Base-by-base conservation (phyloP, 2,329 filamentous ascomycete species). In the Verticillium isaacii region DNA sequence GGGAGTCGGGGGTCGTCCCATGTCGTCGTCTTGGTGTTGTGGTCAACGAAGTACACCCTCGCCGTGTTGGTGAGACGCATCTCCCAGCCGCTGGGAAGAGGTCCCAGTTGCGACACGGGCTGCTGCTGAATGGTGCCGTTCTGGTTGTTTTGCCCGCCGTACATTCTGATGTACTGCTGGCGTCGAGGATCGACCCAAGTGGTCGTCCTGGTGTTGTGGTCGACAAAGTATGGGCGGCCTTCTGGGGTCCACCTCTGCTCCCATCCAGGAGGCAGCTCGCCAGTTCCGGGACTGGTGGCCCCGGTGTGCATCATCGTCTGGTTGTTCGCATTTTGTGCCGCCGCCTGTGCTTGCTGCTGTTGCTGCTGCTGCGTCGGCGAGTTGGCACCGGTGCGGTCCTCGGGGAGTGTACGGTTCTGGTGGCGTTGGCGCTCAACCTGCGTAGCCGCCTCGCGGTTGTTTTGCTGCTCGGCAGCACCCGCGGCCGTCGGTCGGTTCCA, bases 11-110 rank as follows among this genome's bases (percentile, higher is more conserved):
- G 95, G 72, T 99, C 95, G 72, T 99, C 95, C 95, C 95, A 99
- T 1, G 95, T 99, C 3, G 95, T 99, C 0, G 95, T 99, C 82
- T 99, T 99, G 55, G 95, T 99, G 79, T 99, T 99, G 80, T 99
- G 95, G 72, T 99, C 95, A 55, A 99, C 95, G 75, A 99, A 99
- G 78, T 99, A 99, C 17, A 99, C 95, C 63, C 95, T 86, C 32
- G 95, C 95, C 15, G 95, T 99, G 76, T 99, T 98, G 60, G 95
- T 99, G 59, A 99, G 87, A 64, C 95, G 92, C 95, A 99, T 99
- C 82, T 99, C 95, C 95, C 95, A 99, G 2, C 95, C 95, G 71
- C 95, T 98, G 3, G 95, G 95, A 57, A 99, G 78, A 32, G 95
- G 95, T 4, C 95, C 95, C 56, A 99, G 85, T 74, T 99, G 95